Conservation (phyloP, 2,329 filamentous ascomycete species). For the Botryosphaeria agaves region DNA sequence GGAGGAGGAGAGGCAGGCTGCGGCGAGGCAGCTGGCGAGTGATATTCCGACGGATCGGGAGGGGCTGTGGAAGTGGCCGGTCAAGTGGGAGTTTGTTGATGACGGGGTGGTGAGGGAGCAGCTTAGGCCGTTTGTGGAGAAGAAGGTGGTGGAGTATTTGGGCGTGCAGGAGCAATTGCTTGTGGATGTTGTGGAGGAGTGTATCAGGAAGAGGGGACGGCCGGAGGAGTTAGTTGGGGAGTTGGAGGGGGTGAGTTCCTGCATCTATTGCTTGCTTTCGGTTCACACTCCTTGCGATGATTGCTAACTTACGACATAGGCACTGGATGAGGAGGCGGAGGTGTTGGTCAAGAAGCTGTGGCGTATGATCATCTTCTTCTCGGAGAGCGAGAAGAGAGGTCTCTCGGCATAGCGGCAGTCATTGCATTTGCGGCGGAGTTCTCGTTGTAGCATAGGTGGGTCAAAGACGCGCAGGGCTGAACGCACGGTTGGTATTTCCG, state of each 20-base stretch:
- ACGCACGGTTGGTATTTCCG: no score
- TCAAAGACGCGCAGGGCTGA: no score
- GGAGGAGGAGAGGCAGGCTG: slow-evolving; percentile 74
- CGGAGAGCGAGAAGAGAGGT: slow-evolving; percentile 81
- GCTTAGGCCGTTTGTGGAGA: slow-evolving; percentile 86
- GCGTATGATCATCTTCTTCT: slow-evolving; percentile 97
- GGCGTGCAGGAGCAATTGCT: slow-evolving; percentile 93
- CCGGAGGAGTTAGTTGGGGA: slow-evolving; percentile 74
- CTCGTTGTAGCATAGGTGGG: neutral
- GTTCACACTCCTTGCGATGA: neutral
- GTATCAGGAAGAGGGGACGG: slow-evolving; percentile 55
- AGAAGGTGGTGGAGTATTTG: slow-evolving; percentile 93
- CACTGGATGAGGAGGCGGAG: slow-evolving; percentile 87
- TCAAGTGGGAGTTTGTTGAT: slow-evolving; percentile 86
- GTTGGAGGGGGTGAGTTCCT: slow-evolving; percentile 64
- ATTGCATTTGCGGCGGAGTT: neutral
- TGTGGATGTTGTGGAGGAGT: slow-evolving; percentile 81
- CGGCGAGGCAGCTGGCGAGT: slow-evolving; percentile 63
- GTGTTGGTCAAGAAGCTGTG: slow-evolving; percentile 90
- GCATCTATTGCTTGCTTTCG: slow-evolving; percentile 2
- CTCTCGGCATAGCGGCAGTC: slow-evolving; percentile 41
- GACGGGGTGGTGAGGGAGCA: slow-evolving; percentile 67
- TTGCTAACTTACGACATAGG: slow-evolving; percentile 33
- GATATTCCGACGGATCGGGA: slow-evolving; percentile 81
- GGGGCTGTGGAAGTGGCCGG: slow-evolving; percentile 78